Conservation (phyloP, 371 early-diverging fungal genomes). For the Mortierella sp. region DNA sequence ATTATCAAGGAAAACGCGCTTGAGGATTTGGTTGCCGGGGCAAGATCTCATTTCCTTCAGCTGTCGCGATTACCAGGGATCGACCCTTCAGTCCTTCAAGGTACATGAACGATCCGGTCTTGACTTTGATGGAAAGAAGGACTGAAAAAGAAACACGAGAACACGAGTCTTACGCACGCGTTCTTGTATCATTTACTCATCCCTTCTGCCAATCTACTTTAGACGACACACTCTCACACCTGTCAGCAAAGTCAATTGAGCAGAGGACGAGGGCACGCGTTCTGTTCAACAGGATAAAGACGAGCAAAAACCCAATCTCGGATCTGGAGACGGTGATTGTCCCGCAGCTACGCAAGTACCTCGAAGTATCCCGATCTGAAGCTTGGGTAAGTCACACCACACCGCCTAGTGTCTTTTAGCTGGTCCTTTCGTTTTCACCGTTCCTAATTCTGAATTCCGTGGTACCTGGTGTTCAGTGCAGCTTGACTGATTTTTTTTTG, state of each 20-base stretch:
- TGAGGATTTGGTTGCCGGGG: slow-evolving; percentile 17
- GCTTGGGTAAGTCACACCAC: slow-evolving; percentile 21
- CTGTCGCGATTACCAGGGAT: background rate
- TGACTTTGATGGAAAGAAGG: background rate
- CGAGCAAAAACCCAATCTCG: background rate
- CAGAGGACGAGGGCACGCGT: slow-evolving; percentile 32
- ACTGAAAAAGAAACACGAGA: background rate
- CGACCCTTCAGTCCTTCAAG: background rate
- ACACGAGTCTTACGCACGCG: background rate
- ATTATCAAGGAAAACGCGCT: slow-evolving; percentile 24
- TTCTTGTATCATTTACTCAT: background rate
- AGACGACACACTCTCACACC: background rate
- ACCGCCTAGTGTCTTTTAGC: no score
- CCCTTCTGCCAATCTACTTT: background rate
- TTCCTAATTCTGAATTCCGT: slow-evolving; percentile 18
- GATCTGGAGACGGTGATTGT: background rate
- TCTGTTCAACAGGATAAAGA: slow-evolving; percentile 20
- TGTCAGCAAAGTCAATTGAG: slow-evolving; percentile 9
- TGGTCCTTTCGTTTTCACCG: background rate
- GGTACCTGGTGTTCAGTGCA: background rate
- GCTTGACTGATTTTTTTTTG: background rate
- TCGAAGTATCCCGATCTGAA: slow-evolving; percentile 18
- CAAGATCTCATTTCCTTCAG: slow-evolving; percentile 12
- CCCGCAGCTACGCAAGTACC: slow-evolving; percentile 20
- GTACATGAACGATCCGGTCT: no score